A percentile compares a stretch with the other conserved stretches of the same genome.
Evolutionary conservation across 2,329 filamentous ascomycete genomes (phyloP).

Genomic region (Ramularia endophylla): DNA sequence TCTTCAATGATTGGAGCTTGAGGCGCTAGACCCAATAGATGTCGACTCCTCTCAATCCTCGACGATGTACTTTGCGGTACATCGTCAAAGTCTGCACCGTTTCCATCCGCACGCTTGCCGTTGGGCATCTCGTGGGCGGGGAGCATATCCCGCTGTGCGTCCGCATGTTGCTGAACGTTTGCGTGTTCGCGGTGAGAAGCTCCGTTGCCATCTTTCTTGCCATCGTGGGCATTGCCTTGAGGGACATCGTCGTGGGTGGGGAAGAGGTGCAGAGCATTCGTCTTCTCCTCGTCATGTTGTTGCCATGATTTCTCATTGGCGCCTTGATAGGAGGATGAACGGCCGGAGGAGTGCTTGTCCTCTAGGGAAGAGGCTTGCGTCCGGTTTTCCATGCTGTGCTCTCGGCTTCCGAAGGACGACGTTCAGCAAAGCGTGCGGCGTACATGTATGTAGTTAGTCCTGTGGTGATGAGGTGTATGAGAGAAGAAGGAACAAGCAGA

Average conservation of each 20-base stretch:
- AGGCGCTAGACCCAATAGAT: constrained; percentile 33
- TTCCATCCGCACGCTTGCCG: neutral
- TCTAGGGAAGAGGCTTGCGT: constrained; percentile 1
- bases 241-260: neutral
- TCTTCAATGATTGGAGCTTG: constrained; percentile 38
- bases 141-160: neutral
- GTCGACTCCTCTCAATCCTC: neutral
- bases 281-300: neutral
- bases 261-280: neutral
- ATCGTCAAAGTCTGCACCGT: neutral
- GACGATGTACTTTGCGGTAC: neutral
- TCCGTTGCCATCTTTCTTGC: neutral
- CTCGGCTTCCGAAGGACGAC: neutral
- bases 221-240: neutral
- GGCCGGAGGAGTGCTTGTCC: too few relatives aligned
- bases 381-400: constrained; percentile 1
- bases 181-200: neutral
- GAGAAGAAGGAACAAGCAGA: neutral
- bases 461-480: neutral
- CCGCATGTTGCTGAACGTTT: neutral
- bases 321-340: too few relatives aligned
- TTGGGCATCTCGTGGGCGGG: neutral
- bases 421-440: too few relatives aligned
- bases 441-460: neutral
- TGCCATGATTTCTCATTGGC: neutral